Evolutionary conservation across 2,329 filamentous ascomycete genomes (phyloP).

Genomic region (Cladophialophora psammophila): DNA sequence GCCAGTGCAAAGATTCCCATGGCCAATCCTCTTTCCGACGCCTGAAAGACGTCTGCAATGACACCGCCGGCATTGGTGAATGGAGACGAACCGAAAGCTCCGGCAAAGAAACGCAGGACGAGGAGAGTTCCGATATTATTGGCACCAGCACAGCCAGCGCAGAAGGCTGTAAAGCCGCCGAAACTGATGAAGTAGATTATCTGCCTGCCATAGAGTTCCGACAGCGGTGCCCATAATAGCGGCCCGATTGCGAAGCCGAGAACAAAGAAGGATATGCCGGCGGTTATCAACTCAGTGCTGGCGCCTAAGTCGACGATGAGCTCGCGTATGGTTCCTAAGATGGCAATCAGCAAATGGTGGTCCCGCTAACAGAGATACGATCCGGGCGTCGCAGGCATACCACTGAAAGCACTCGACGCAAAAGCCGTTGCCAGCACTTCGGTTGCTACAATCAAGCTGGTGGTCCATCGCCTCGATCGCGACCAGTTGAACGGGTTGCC

Average conservation of each 20-base stretch:
- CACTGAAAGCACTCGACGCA: constrained; percentile 69
- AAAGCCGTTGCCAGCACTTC: constrained; percentile 74
- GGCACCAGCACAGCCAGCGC: constrained; percentile 64
- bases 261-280: constrained; percentile 71
- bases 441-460: constrained; percentile 68
- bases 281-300: constrained; percentile 57
- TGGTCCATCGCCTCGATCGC: constrained; percentile 67
- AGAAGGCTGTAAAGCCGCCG: constrained; percentile 66
- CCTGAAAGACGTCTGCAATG: constrained; percentile 66
- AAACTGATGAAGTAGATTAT: constrained; percentile 67
- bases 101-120: constrained; percentile 72
- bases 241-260: constrained; percentile 68
- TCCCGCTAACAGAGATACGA: background rate
- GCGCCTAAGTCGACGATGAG: constrained; percentile 62
- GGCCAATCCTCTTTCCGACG: constrained; percentile 63
- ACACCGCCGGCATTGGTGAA: constrained; percentile 69
- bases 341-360: background rate
- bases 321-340: constrained; percentile 43
- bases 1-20: constrained; percentile 70
- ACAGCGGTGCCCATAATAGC: constrained; percentile 70
- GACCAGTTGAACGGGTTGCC: constrained; percentile 71
- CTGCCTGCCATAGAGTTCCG: constrained; percentile 69
- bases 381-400: constrained; percentile 8
- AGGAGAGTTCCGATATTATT: constrained; percentile 67
- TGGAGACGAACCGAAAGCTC: constrained; percentile 67